Base-by-base conservation (phyloP, 2,329 filamentous ascomycete genomes). In the Lizonia empirigonia region DNA sequence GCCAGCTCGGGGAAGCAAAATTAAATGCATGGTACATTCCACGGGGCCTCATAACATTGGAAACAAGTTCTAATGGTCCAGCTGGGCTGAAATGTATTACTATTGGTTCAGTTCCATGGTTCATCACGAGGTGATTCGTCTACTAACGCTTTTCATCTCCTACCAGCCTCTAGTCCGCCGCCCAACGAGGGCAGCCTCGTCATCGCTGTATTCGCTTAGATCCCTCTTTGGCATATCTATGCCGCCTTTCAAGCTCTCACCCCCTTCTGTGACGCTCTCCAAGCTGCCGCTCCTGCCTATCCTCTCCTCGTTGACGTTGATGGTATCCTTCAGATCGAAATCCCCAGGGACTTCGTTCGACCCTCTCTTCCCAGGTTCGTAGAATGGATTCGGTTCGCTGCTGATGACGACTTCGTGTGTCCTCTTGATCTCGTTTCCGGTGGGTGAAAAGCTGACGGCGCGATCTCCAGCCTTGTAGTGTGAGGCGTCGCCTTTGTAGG, bases 341-440 rank as follows among this genome's bases (percentile, higher is more conserved):
- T 29, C 49, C 5, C 50, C 47, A 15, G 50, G 49, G 5, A 55
- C 55, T 23, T 60, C 53, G 1, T 63, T 56, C 1, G 50, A 55
- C 5, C 27, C 48, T 7, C 39, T 44, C 2, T 51, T 42, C 10
- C 23, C 41, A 13, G 37, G 12, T 23, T 56, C 53, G 36, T 50
- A 63, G 20, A 54, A 56, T 2, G 58, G 61, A 19, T 65, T 68
- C 1, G 61, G 65, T 20, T 69, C 65, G 15, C 48, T 64, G 13
- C 50, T 56, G 16, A 70, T 46, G 7, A 56, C 53, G 33, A 69
- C 56, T 53, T 68, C 65, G n/a, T 59, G 56, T 2, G 67, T 70
- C 35, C 63, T 60, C 44, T 69, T 70, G 52, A 70, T 70, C 27
- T 69, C 64, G 26, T 63, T 69, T 19, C 58, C 65, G 4, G 40